These are phyloP conservation scores for Canavalia gladiata DNA, from an alignment of 306 rosid genomes.

Conservation along the genomic window DNA sequence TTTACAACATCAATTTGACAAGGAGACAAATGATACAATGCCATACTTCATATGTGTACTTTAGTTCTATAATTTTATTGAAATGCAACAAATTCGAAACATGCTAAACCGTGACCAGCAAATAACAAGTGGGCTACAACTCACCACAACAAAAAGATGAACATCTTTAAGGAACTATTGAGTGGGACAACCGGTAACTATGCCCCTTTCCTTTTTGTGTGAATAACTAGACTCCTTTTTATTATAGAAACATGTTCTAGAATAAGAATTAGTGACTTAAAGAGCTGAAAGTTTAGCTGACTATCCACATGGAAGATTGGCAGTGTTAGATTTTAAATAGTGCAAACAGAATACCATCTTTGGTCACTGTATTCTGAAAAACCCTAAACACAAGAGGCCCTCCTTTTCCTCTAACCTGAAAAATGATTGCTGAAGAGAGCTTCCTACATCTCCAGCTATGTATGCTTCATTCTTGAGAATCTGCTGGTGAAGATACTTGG, in stretches of 20 bases:
- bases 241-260: neutral
- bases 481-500: slow-evolving; percentile 89
- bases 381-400: neutral
- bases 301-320: neutral
- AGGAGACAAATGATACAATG: neutral
- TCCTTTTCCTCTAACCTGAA: slow-evolving; percentile 64
- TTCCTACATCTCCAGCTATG: slow-evolving; percentile 79
- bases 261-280: neutral
- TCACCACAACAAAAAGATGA: slow-evolving; percentile 2
- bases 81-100: slow-evolving; percentile 6
- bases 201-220: neutral
- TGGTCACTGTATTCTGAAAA: slow-evolving; percentile 11
- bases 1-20: neutral
- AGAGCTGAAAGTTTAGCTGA: neutral
- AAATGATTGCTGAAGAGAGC: slow-evolving; percentile 81
- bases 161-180: neutral
- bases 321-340: neutral
- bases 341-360: neutral
- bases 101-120: slow-evolving; percentile 2
- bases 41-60: neutral
- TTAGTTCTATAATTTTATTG: neutral
- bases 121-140: neutral
- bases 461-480: slow-evolving; percentile 76
- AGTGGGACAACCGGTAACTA: neutral
- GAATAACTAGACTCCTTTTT: slow-evolving; percentile 1